These are phyloP conservation scores for Meyerozyma guilliermondii DNA, from an alignment of 1,139 yeast genomes.

Conservation along the genomic window DNA sequence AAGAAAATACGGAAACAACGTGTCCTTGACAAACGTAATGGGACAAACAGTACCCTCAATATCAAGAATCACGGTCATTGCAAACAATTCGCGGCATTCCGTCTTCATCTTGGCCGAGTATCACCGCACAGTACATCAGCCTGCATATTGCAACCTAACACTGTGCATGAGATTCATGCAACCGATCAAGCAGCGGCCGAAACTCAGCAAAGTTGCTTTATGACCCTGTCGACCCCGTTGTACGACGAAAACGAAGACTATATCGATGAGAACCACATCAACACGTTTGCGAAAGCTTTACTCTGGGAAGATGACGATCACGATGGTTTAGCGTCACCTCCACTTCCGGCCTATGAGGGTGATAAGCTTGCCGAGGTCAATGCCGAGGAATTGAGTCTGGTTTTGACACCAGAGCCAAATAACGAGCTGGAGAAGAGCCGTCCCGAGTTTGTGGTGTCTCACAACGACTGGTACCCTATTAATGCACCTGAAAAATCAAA, in stretches of 20 bases:
- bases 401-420: not conserved
- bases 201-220: not conserved
- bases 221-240: slow-evolving; percentile 5
- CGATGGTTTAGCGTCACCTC: not conserved
- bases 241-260: slow-evolving; percentile 31
- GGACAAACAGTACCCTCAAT: slow-evolving; percentile 94
- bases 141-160: not conserved
- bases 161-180: not conserved
- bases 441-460: slow-evolving; percentile 45
- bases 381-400: not conserved
- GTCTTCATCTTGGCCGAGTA: not conserved
- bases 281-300: slow-evolving; percentile 38
- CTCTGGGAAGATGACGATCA: slow-evolving; percentile 30
- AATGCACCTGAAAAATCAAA: slow-evolving; percentile 13
- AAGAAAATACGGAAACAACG: slow-evolving; percentile 52
- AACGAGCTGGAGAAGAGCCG: slow-evolving; percentile 1
- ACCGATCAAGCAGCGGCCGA: not conserved
- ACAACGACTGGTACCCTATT: slow-evolving; percentile 68
- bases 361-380: slow-evolving; percentile 1
- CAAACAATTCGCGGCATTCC: too few species aligned
- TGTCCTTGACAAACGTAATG: slow-evolving; percentile 77
- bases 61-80: slow-evolving; percentile 45
- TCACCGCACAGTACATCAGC: not conserved
- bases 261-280: slow-evolving; percentile 33
- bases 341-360: slow-evolving; percentile 1